phyloP scores from a whole-genome alignment of 1,284 basidiomycete genomes.

The Ganoderma boninense region DNA sequence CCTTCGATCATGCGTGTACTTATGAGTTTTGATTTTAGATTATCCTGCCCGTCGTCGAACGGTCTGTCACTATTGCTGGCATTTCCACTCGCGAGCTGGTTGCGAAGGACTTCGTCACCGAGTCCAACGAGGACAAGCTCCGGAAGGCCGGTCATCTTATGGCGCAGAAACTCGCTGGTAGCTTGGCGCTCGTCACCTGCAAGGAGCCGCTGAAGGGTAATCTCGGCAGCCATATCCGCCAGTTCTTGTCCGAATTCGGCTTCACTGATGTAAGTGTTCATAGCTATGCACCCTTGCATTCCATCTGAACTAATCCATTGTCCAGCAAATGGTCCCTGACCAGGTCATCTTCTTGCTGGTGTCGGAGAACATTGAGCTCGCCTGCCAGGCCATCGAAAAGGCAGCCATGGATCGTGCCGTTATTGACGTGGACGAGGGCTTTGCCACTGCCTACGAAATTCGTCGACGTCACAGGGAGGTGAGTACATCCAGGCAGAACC shows the following conservation, averaged over 20 bases:
- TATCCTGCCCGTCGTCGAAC: slow-evolving; percentile 96
- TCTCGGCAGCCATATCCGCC: slow-evolving; percentile 89
- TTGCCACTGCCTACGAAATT: slow-evolving; percentile 83
- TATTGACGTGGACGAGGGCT: slow-evolving; percentile 94
- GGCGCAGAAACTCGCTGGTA: slow-evolving; percentile 97
- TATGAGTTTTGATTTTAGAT: slow-evolving; percentile 59
- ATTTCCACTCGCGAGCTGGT: slow-evolving; percentile 98
- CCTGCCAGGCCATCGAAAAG: slow-evolving; percentile 95
- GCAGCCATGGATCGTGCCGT: slow-evolving; percentile 98
- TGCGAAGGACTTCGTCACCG: slow-evolving; percentile 96
- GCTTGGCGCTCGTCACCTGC: slow-evolving; percentile 96
- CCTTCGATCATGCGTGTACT: neutral
- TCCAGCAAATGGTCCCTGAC: slow-evolving; percentile 68
- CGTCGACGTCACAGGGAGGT: slow-evolving; percentile 92
- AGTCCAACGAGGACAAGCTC: slow-evolving; percentile 91
- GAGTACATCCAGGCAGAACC: slow-evolving; percentile 29
- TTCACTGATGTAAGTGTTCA: slow-evolving; percentile 75
- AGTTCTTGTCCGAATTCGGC: slow-evolving; percentile 83
- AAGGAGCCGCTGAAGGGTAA: slow-evolving; percentile 97
- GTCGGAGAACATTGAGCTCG: slow-evolving; percentile 93
- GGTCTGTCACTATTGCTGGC: slow-evolving; percentile 98
- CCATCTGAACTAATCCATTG: neutral
- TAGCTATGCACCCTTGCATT: neutral
- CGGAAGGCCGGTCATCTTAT: slow-evolving; percentile 94
- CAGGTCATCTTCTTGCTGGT: slow-evolving; percentile 84